Base-by-base conservation (phyloP, 108 stramenopile genomes). In the Cyclotella cryptica region DNA sequence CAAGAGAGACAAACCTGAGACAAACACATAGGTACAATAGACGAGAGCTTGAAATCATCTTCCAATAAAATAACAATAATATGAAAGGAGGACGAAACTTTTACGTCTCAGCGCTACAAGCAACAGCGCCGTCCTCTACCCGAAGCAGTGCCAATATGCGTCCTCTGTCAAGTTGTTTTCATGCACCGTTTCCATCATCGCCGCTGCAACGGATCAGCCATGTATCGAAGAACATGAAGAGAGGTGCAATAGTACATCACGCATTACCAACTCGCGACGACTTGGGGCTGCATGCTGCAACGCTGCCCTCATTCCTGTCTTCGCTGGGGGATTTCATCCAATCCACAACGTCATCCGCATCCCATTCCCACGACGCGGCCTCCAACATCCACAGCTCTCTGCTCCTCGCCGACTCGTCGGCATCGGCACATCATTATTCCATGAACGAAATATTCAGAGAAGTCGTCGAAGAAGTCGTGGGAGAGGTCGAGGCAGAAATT, bases 401-500 rank as follows among this genome's bases (percentile, higher is more conserved):
- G 27, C 44, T 74, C 17, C 72, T 80, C 21, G 63, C 66, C 24
- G 67, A 69, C 68, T 68, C 79, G 9, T 62, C 79, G 39, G 35
- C 49, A 61, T 11, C 27, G 18, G 22, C 64, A 66, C 14, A 43
- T 29, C 63, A 79, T 45, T 47, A 62, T 7, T 52, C 77, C 0
- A 44, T 80, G 0, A 61, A 67, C 27, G 29, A 69, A 62, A 45
- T 69, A 19, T 24, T 55, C n/a, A n/a, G 55, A n/a, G 55, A 55
- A 26, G 55, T 55, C 21, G 72, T 60, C 17, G 47, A 62, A 19
- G 30, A 73, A 29, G 72, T 80, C 1, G 60, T 74, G 15, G 68
- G 53, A 19, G 30, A 73, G n/a, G 72, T 80, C 1, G 60, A 69
- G 15, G 68, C 57, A 40, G 79, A 80, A 72, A 63, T 74, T 26